These are phyloP conservation scores for Daphne laureola DNA, from an alignment of 441 rosid genomes.

Conservation along the genomic window DNA sequence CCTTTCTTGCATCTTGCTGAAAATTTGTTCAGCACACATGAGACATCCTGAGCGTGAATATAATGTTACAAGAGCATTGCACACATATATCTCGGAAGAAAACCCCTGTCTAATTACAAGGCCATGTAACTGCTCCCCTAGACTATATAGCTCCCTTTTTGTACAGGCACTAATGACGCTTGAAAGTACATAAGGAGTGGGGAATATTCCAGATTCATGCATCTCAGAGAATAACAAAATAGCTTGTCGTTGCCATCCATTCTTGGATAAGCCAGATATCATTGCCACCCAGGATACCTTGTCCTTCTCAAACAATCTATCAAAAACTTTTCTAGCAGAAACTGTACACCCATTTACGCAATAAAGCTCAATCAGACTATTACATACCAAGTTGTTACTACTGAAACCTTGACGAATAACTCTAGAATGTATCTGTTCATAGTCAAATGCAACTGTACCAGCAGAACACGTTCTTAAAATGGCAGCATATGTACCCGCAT, in stretches of 20 bases:
- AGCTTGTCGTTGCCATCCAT: slow-evolving; percentile 54
- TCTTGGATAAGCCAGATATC: slow-evolving; percentile 70
- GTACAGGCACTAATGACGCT: slow-evolving; percentile 83
- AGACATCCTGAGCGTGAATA: slow-evolving; percentile 53
- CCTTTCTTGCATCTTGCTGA: slow-evolving; percentile 45
- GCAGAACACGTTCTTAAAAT: slow-evolving; percentile 48
- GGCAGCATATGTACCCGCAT: slow-evolving; percentile 35
- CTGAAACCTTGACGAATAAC: slow-evolving; percentile 51
- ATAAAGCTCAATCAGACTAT: slow-evolving; percentile 66
- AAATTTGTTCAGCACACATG: slow-evolving; percentile 62
- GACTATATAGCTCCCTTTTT: slow-evolving; percentile 44
- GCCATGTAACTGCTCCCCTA: slow-evolving; percentile 71
- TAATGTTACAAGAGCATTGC: slow-evolving; percentile 78
- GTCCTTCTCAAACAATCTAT: slow-evolving; percentile 43
- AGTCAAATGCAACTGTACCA: slow-evolving; percentile 23
- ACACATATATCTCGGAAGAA: slow-evolving; percentile 56
- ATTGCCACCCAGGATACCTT: slow-evolving; percentile 82
- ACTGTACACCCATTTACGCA: slow-evolving; percentile 49
- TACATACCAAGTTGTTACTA: slow-evolving; percentile 35
- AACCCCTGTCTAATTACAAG: slow-evolving; percentile 64
- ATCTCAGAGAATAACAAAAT: slow-evolving; percentile 49
- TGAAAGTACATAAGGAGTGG: slow-evolving; percentile 73
- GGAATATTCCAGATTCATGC: slow-evolving; percentile 44
- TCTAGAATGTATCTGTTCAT: slow-evolving; percentile 61
- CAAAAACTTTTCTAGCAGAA: slow-evolving; percentile 54